Conservation (phyloP, 2,329 filamentous ascomycete species). For the Penicillium aurantiogriseum region DNA sequence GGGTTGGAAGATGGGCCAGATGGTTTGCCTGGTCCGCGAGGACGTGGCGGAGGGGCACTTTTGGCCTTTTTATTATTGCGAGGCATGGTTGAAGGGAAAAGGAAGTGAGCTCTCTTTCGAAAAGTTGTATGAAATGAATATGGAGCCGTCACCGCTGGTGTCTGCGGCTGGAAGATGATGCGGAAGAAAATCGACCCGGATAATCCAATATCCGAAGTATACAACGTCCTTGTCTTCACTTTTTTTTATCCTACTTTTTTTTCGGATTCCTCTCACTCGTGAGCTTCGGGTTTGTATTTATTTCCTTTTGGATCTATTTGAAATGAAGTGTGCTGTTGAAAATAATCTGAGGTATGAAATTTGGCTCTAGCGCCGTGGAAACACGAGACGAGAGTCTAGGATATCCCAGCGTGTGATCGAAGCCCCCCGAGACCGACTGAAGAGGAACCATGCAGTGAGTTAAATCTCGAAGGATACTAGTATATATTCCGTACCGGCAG, state of each 20-base stretch:
- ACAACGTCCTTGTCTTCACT: background rate
- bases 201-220: conserved; percentile 22
- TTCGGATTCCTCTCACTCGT: background rate
- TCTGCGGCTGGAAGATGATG: background rate
- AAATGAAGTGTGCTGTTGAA: background rate
- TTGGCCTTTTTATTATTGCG: conserved; percentile 22
- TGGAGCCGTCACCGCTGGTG: no score
- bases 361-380: background rate
- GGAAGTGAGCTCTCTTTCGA: background rate
- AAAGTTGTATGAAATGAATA: background rate
- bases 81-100: conserved; percentile 16
- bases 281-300: no score
- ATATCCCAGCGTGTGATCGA: background rate
- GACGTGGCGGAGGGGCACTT: conserved; percentile 12
- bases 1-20: conserved; percentile 3
- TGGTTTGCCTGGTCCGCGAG: conserved; percentile 12
- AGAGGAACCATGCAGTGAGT: background rate
- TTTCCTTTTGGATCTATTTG: background rate
- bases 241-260: background rate
- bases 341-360: background rate
- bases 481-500: no score
- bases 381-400: background rate
- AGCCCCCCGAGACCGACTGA: no score
- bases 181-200: conserved; percentile 13
- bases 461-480: background rate